A percentile compares a stretch with the other conserved stretches of the same genome.
These are phyloP conservation scores for Dorcoceras hygrometricum DNA, from an alignment of 257 asterid species.

Conservation along the genomic window DNA sequence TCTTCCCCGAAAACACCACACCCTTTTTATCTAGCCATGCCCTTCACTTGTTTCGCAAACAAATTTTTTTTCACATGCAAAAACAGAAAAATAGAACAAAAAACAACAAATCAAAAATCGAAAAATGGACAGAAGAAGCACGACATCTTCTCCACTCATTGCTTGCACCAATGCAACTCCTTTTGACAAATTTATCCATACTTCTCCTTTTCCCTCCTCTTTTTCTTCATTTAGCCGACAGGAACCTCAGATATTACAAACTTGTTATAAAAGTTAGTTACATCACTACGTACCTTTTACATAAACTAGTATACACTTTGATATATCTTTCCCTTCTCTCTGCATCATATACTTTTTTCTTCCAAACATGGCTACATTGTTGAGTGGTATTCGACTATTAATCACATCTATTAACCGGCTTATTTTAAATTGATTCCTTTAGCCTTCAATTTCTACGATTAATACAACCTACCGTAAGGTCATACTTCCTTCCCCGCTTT, in stretches of 20 bases:
- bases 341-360: neutral
- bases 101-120: too few relatives aligned
- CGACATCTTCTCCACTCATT: neutral
- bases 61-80: too few relatives aligned
- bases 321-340: too few relatives aligned
- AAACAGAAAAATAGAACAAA: too few relatives aligned
- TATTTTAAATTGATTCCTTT: too few relatives aligned
- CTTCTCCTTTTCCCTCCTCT: neutral
- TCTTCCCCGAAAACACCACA: too few relatives aligned
- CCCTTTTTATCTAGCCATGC: too few relatives aligned
- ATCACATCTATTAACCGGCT: neutral
- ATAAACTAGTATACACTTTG: neutral
- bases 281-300: neutral
- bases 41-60: too few relatives aligned
- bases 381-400: neutral
- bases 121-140: too few relatives aligned
- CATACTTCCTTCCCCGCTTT: neutral
- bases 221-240: neutral
- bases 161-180: neutral
- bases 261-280: neutral
- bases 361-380: neutral
- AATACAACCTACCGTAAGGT: neutral
- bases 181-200: neutral
- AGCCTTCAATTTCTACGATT: neutral
- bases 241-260: neutral